phyloP scores from a whole-genome alignment of 164 flowering plant genomes.

The Paratinospora sagittata region DNA sequence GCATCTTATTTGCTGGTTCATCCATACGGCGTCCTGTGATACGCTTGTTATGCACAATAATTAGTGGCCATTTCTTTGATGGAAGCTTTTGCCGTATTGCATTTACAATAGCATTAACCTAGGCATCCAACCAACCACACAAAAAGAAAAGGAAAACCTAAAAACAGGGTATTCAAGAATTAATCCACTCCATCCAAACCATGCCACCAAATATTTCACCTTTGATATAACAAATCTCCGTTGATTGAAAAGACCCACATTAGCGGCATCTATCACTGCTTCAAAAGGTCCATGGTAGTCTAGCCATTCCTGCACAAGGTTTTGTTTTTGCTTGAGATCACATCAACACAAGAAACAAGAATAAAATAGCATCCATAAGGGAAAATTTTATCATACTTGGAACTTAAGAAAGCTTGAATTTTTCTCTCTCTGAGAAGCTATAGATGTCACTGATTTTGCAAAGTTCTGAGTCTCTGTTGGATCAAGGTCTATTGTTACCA shows the following conservation, averaged over 20 bases:
- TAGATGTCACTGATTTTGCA: slow-evolving; percentile 70
- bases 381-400: slow-evolving; percentile 45
- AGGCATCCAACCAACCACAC: slow-evolving; percentile 9
- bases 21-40: slow-evolving; percentile 54
- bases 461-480: slow-evolving; percentile 71
- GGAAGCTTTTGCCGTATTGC: slow-evolving; percentile 76
- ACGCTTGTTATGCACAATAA: slow-evolving; percentile 70
- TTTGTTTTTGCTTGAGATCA: slow-evolving; percentile 9
- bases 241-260: slow-evolving; percentile 70
- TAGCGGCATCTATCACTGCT: slow-evolving; percentile 90
- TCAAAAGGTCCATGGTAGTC: slow-evolving; percentile 86
- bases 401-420: slow-evolving; percentile 70
- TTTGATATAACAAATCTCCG: slow-evolving; percentile 46
- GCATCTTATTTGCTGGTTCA: slow-evolving; percentile 42
- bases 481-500: slow-evolving; percentile 74
- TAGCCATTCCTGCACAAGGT: slow-evolving; percentile 70
- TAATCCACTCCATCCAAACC: neutral
- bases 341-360: slow-evolving; percentile 4
- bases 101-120: slow-evolving; percentile 77
- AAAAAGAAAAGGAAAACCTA: neutral
- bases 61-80: slow-evolving; percentile 82
- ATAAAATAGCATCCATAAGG: slow-evolving; percentile 9
- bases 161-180: neutral
- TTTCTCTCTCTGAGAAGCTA: slow-evolving; percentile 60
- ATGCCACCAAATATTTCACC: slow-evolving; percentile 31